These are phyloP conservation scores for Scedosporium dehoogii DNA, from an alignment of 2,329 filamentous ascomycete species.

Conservation along the genomic window DNA sequence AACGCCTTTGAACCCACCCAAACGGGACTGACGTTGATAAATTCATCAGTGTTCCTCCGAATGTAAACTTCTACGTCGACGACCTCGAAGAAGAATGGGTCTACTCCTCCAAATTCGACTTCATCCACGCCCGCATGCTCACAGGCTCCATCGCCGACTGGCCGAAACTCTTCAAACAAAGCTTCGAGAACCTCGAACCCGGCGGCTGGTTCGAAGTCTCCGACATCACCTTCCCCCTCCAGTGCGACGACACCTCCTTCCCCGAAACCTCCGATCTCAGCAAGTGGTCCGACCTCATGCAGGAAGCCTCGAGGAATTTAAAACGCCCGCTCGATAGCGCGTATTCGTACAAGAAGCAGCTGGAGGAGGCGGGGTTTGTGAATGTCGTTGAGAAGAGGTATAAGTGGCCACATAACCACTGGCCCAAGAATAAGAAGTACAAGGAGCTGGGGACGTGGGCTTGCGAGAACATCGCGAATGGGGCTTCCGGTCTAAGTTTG, in stretches of 20 bases:
- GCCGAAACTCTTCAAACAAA: slow-evolving; percentile 25
- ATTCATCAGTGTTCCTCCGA: slow-evolving; percentile 30
- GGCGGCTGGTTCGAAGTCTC: slow-evolving; percentile 25
- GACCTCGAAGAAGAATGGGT: slow-evolving; percentile 30
- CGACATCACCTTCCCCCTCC: slow-evolving; percentile 17
- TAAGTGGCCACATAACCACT: slow-evolving; percentile 40
- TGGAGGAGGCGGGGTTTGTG: slow-evolving; percentile 42
- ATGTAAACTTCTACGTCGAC: slow-evolving; percentile 37
- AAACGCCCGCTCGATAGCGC: slow-evolving; percentile 20
- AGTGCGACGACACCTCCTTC: slow-evolving; percentile 22
- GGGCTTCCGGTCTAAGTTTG: slow-evolving; percentile 21
- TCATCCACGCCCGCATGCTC: slow-evolving; percentile 25
- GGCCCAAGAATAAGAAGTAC: slow-evolving; percentile 38
- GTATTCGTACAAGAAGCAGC: slow-evolving; percentile 22
- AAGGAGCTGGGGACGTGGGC: slow-evolving; percentile 34
- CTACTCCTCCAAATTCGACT: slow-evolving; percentile 27
- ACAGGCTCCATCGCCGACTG: slow-evolving; percentile 18
- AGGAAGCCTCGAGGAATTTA: slow-evolving; percentile 19
- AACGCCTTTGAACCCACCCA: not conserved
- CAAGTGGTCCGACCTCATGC: slow-evolving; percentile 19
- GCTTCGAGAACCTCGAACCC: slow-evolving; percentile 22
- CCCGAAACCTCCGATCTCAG: slow-evolving; percentile 16
- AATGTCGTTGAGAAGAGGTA: slow-evolving; percentile 37
- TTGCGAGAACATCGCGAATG: slow-evolving; percentile 11
- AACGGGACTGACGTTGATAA: not conserved